A percentile compares a stretch with the other conserved stretches of the same genome.
phyloP scores from a whole-genome alignment of 768 basidiomycete species.

The Lactarius sp. region DNA sequence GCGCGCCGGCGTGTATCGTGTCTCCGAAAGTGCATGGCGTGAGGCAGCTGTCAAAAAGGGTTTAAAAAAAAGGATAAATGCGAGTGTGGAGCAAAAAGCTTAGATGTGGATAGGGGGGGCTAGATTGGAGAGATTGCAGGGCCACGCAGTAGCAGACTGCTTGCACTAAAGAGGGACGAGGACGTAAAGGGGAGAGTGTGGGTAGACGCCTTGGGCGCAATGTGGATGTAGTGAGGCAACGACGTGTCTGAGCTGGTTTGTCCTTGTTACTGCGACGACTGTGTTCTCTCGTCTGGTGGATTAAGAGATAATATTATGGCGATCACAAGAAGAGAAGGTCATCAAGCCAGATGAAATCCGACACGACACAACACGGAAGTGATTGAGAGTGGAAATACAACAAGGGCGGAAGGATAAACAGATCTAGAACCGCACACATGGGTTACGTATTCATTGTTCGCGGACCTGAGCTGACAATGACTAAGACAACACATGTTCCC shows the following conservation, averaged over 20 bases:
- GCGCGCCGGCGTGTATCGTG: constrained; percentile 19
- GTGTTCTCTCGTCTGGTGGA: background rate
- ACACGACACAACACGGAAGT: background rate
- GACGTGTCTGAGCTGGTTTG: constrained; percentile 15
- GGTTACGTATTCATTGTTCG: constrained; percentile 8
- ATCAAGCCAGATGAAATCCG: background rate
- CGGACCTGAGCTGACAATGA: background rate
- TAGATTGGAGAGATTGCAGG: constrained; percentile 21
- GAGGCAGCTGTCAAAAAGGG: constrained; percentile 5
- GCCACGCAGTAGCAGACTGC: constrained; percentile 21
- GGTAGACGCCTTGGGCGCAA: constrained; percentile 9
- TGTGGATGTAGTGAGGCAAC: constrained; percentile 24
- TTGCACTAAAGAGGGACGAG: constrained; percentile 12
- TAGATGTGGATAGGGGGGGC: constrained; percentile 23
- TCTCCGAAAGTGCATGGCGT: constrained; percentile 23
- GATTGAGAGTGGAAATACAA: background rate
- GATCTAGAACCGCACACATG: too few relatives aligned
- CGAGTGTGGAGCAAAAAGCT: background rate
- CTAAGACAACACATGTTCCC: background rate
- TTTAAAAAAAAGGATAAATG: constrained; percentile 2
- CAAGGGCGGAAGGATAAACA: background rate
- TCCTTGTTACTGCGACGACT: background rate
- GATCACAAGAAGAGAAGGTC: background rate
- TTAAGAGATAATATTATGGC: background rate
- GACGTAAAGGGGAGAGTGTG: constrained; percentile 23